Evolutionary conservation across 2,329 filamentous ascomycete species (phyloP).

Genomic region (Hypoxylon sp.): DNA sequence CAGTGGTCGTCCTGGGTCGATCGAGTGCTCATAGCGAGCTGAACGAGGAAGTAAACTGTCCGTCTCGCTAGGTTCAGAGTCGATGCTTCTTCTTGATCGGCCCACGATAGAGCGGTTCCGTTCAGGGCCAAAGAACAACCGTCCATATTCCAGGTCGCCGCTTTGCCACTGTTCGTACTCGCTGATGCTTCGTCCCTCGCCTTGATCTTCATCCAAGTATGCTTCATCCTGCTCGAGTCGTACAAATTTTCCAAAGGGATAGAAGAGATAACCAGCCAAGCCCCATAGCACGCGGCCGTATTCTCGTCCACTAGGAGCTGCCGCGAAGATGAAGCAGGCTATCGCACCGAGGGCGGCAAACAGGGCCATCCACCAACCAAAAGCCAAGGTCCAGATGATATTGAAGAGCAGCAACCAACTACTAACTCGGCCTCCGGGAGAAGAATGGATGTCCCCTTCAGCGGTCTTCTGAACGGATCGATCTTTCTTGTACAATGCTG

Average conservation of each 20-base stretch:
- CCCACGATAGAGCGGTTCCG: conserved; percentile 84
- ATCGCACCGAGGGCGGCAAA: conserved; percentile 80
- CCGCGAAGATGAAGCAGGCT: conserved; percentile 83
- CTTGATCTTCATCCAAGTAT: conserved; percentile 93
- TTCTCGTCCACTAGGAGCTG: conserved; percentile 82
- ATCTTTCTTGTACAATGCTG: conserved; percentile 96
- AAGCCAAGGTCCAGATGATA: conserved; percentile 87
- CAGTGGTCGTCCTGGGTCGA: conserved; percentile 58
- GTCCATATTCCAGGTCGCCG: conserved; percentile 94
- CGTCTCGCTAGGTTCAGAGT: conserved; percentile 85
- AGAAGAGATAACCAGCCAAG: conserved; percentile 87
- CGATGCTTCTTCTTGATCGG: conserved; percentile 86
- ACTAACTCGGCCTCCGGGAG: conserved; percentile 88
- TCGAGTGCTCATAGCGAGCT: conserved; percentile 63
- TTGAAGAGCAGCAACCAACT: conserved; percentile 90
- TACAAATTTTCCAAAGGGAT: conserved; percentile 97
- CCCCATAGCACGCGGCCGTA: conserved; percentile 90
- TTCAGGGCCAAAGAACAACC: conserved; percentile 93
- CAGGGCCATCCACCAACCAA: conserved; percentile 95
- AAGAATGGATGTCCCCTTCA: conserved; percentile 96
- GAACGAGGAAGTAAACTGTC: conserved; percentile 84
- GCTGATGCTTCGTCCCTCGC: conserved; percentile 95
- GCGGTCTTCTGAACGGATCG: conserved; percentile 96
- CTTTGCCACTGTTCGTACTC: conserved; percentile 99
- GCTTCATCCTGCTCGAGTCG: conserved; percentile 93